A percentile compares a stretch with the other conserved stretches of the same genome.
phyloP scores from a whole-genome alignment of 139 green algal genomes.

The Asterochloris erici region DNA sequence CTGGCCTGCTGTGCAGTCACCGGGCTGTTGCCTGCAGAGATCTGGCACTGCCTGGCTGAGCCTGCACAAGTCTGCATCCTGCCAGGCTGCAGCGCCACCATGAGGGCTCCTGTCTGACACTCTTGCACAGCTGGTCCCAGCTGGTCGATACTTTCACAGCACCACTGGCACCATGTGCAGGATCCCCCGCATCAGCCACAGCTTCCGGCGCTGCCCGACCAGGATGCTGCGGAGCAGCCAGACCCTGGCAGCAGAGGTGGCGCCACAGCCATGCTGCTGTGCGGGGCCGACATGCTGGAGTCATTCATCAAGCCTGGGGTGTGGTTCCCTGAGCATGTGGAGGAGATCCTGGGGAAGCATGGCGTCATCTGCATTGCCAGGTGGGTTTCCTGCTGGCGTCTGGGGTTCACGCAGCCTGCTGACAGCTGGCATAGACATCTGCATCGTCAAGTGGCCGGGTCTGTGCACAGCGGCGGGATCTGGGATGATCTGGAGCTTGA shows the following conservation, averaged over 20 bases:
- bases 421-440: background rate
- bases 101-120: too few species aligned
- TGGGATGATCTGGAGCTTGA: background rate
- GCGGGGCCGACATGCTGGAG: slow-evolving; percentile 69
- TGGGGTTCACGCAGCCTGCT: background rate
- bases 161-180: background rate
- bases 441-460: background rate
- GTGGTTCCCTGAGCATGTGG: slow-evolving; percentile 55
- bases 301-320: slow-evolving; percentile 64
- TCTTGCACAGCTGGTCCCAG: background rate
- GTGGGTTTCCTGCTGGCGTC: background rate
- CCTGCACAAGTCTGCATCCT: too few species aligned
- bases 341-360: slow-evolving; percentile 44
- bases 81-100: too few species aligned
- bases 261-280: slow-evolving; percentile 54
- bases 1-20: too few species aligned
- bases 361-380: slow-evolving; percentile 55
- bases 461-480: background rate
- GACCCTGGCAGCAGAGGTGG: background rate
- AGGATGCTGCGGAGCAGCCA: background rate
- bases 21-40: too few species aligned
- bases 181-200: background rate
- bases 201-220: background rate
- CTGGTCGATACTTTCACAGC: background rate
- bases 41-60: too few species aligned